Evolutionary conservation across 1,284 basidiomycete species (phyloP), one percentile per base, ranked within the genome.

Genomic region (Ustilago bromivora): DNA sequence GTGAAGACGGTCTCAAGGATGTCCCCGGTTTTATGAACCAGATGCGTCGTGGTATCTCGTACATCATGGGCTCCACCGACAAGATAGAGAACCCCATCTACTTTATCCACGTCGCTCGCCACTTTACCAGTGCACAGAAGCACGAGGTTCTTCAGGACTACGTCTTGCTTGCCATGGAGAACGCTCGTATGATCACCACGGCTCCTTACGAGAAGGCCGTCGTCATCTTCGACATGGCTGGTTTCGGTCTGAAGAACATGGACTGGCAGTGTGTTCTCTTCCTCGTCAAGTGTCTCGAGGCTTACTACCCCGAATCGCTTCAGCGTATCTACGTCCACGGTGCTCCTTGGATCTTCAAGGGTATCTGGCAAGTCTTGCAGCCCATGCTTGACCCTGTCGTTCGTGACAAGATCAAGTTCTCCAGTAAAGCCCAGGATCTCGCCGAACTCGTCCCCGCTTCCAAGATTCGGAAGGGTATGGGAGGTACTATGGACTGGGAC

Each of bases 211-310:
- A 84, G 43, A 84, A 84, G 77, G 75, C 79, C 51, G 72, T 85
- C 34, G 79, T 85, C 70, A 58, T 86, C 58, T 84, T 86, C 60
- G 84, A 86, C 74, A 81, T 86, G 79, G 66, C 72, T 17, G 84
- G 84, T 19, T 86, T 86, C 63, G 84, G 84, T 62, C 80, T 86
- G 67, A 85, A 85, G 69, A 86, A 86, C 71, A 85, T 84, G 82
- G 84, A 86, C 80, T 86, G 84, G 84, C 78, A 83, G 61, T 82
- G 82, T 35, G 82, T 86, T 9, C 72, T 84, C 47, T 85, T 84
- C 79, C 78, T 86, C 56, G 76, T 85, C 70, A 83, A 84, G 73
- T 86, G 84, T 71, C 79, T 86, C 51, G 84, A 86, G 61, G 82
- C 84, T 38, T 85, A 82, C 76, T 86, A 84, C 57, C 84, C 84